phyloP scores from a whole-genome alignment of 345 rosid genomes.

The Aquilaria malaccensis region DNA sequence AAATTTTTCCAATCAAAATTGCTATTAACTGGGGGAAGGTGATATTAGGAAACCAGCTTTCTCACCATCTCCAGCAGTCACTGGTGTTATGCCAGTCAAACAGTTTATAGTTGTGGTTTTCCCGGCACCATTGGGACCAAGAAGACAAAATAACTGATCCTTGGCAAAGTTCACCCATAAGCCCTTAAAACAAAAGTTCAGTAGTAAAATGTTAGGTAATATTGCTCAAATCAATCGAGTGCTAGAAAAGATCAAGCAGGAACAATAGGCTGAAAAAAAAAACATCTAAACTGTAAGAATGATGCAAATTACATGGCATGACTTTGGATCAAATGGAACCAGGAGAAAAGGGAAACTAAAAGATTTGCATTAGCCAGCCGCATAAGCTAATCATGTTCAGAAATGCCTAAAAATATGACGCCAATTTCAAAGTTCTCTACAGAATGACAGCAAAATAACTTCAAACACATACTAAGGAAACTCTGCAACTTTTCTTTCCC shows the following conservation, averaged over 20 bases:
- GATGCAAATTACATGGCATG: neutral
- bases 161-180: conserved; percentile 78
- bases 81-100: conserved; percentile 78
- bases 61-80: conserved; percentile 79
- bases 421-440: neutral
- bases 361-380: too few species aligned
- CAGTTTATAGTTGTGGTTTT: conserved; percentile 86
- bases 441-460: too few species aligned
- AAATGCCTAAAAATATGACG: too few species aligned
- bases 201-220: conserved; percentile 2
- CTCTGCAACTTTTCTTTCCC: neutral
- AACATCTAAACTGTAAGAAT: neutral
- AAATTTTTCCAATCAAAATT: neutral
- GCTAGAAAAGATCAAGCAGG: neutral
- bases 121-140: conserved; percentile 97
- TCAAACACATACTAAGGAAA: too few species aligned
- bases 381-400: too few species aligned
- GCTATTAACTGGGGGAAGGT: neutral
- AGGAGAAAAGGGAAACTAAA: too few species aligned
- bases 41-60: conserved; percentile 8
- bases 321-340: too few species aligned
- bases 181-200: conserved; percentile 37
- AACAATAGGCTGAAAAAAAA: neutral
- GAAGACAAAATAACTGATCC: conserved; percentile 89
- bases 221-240: neutral